phyloP scores from a whole-genome alignment of 768 basidiomycete genomes.

The Termitomyces sp. region DNA sequence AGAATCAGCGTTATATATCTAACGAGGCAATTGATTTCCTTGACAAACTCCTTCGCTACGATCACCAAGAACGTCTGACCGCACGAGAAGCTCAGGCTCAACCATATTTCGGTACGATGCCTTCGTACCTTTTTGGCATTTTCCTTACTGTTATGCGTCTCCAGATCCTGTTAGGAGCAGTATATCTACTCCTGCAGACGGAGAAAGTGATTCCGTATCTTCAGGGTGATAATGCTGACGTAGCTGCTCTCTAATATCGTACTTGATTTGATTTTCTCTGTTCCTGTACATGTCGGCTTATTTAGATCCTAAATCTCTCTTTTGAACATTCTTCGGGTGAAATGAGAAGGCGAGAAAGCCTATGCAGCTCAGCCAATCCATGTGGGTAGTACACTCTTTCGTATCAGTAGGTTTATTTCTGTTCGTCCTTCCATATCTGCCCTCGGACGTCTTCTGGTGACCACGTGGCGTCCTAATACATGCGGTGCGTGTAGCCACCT shows the following conservation, averaged over 20 bases:
- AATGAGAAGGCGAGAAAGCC: background rate
- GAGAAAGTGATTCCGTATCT: constrained; percentile 59
- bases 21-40: constrained; percentile 96
- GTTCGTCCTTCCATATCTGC: background rate
- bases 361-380: background rate
- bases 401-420: background rate
- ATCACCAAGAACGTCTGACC: constrained; percentile 94
- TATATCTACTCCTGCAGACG: constrained; percentile 40
- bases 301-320: constrained; percentile 9
- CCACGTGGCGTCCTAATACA: constrained; percentile 9
- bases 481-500: constrained; percentile 8
- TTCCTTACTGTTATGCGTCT: constrained; percentile 7
- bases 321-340: background rate
- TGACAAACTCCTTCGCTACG: constrained; percentile 93
- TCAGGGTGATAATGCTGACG: constrained; percentile 29
- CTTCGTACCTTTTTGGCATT: constrained; percentile 11
- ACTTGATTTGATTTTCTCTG: constrained; percentile 9
- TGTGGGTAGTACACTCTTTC: background rate
- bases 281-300: constrained; percentile 12
- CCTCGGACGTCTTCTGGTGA: background rate
- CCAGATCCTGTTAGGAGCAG: constrained; percentile 63
- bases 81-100: constrained; percentile 91
- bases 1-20: constrained; percentile 93
- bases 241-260: constrained; percentile 10
- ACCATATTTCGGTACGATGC: constrained; percentile 77